These are phyloP conservation scores for Xylariales sp. DNA, from an alignment of 2,329 filamentous ascomycete species.

Conservation along the genomic window DNA sequence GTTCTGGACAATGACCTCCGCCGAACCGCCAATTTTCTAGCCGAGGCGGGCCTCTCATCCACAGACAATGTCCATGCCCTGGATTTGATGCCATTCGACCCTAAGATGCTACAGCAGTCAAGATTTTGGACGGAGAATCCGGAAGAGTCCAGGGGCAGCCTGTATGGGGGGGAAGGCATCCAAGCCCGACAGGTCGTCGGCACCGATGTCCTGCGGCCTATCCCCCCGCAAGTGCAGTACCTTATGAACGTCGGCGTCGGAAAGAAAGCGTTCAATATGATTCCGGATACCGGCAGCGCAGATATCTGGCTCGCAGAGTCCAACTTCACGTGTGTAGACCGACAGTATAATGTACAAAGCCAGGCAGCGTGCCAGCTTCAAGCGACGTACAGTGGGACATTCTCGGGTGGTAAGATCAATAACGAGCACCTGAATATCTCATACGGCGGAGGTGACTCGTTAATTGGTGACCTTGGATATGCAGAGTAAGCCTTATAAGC, in stretches of 20 bases:
- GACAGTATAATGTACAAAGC: slow-evolving; percentile 11
- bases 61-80: slow-evolving; percentile 16
- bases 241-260: slow-evolving; percentile 21
- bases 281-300: slow-evolving; percentile 25
- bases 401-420: slow-evolving; percentile 21
- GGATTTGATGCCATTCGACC: slow-evolving; percentile 8
- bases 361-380: slow-evolving; percentile 22
- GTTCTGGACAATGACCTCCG: slow-evolving; percentile 10
- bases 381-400: slow-evolving; percentile 20
- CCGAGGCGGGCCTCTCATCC: slow-evolving; percentile 13
- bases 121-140: too few relatives aligned
- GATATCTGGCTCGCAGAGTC: slow-evolving; percentile 24
- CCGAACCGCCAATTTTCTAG: slow-evolving; percentile 10
- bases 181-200: slow-evolving; percentile 11
- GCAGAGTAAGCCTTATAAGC: slow-evolving; percentile 16
- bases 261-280: slow-evolving; percentile 18
- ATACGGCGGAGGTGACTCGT: slow-evolving; percentile 20
- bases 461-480: slow-evolving; percentile 25
- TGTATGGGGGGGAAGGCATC: slow-evolving; percentile 8
- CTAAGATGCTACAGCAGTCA: slow-evolving; percentile 7
- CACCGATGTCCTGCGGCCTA: slow-evolving; percentile 13
- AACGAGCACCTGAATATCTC: slow-evolving; percentile 24
- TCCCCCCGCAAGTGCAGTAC: slow-evolving; percentile 22
- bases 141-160: too few relatives aligned
- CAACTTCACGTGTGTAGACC: slow-evolving; percentile 22